Conservation (phyloP, 495 filamentous ascomycete genomes). For the Neurospora pannonica region DNA sequence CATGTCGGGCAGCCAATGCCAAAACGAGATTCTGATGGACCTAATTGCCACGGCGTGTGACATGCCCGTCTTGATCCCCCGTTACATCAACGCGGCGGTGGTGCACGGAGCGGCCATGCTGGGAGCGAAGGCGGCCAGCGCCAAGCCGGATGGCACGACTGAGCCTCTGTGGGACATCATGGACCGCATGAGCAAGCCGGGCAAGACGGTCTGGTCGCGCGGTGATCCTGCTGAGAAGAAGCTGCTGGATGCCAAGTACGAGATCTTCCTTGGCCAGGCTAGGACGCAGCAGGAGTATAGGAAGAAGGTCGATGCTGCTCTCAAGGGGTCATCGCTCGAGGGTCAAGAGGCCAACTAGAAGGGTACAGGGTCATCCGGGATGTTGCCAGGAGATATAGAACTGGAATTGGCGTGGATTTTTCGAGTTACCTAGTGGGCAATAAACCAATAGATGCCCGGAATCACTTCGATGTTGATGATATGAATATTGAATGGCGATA, state of each 20-base stretch:
- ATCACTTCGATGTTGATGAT: not conserved
- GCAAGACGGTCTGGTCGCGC: constrained; percentile 67
- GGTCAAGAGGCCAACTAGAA: not conserved
- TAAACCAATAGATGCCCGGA: not conserved
- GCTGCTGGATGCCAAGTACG: constrained; percentile 76
- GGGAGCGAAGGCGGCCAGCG: constrained; percentile 86
- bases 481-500: not conserved
- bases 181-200: constrained; percentile 92
- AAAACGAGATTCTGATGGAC: constrained; percentile 83
- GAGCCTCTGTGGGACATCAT: constrained; percentile 93
- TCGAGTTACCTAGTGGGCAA: not conserved
- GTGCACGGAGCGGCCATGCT: constrained; percentile 96
- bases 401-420: not conserved
- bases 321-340: constrained; percentile 32
- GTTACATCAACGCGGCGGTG: constrained; percentile 91
- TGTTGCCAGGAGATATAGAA: not conserved
- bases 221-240: constrained; percentile 63
- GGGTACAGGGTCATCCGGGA: not conserved
- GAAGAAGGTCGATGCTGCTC: constrained; percentile 53
- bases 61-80: constrained; percentile 85
- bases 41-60: constrained; percentile 84
- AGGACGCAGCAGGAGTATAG: constrained; percentile 66
- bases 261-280: constrained; percentile 70
- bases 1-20: constrained; percentile 96
- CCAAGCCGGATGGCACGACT: constrained; percentile 61